These are phyloP conservation scores for Trichoderma koningii DNA, from an alignment of 2,329 filamentous ascomycete genomes.

Conservation along the genomic window DNA sequence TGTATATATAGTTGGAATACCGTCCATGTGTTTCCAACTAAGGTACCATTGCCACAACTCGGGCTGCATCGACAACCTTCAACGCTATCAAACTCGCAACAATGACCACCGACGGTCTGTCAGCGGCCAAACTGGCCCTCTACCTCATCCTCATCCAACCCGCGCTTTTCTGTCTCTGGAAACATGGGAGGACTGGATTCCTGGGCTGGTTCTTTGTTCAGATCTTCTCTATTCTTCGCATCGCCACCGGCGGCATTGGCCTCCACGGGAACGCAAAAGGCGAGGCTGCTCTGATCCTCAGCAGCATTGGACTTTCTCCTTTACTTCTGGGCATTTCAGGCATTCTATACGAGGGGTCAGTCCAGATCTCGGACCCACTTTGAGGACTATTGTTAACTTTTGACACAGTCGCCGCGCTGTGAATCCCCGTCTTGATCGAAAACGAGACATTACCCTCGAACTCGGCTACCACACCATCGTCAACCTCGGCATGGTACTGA, in stretches of 20 bases:
- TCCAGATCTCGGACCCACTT: not conserved
- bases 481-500: not conserved
- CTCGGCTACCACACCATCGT: conserved; percentile 6
- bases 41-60: too few relatives aligned
- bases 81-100: not conserved
- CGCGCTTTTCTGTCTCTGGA: conserved; percentile 5
- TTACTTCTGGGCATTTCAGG: conserved; percentile 7
- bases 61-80: not conserved
- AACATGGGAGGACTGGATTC: conserved; percentile 1
- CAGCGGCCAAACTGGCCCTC: conserved; percentile 8
- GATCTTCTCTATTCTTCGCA: conserved; percentile 11
- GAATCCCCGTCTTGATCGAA: conserved; percentile 5
- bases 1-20: not conserved
- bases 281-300: not conserved
- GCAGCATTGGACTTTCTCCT: conserved; percentile 12
- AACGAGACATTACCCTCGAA: conserved; percentile 9
- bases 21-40: not conserved
- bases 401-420: not conserved
- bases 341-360: conserved; percentile 9
- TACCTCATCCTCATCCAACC: conserved; percentile 11
- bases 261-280: conserved; percentile 6
- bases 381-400: not conserved
- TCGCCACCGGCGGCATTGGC: conserved; percentile 11
- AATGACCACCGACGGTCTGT: conserved; percentile 11
- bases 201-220: conserved; percentile 7